Base-by-base conservation (phyloP, 768 basidiomycete genomes). In the Boletus subparvulus region DNA sequence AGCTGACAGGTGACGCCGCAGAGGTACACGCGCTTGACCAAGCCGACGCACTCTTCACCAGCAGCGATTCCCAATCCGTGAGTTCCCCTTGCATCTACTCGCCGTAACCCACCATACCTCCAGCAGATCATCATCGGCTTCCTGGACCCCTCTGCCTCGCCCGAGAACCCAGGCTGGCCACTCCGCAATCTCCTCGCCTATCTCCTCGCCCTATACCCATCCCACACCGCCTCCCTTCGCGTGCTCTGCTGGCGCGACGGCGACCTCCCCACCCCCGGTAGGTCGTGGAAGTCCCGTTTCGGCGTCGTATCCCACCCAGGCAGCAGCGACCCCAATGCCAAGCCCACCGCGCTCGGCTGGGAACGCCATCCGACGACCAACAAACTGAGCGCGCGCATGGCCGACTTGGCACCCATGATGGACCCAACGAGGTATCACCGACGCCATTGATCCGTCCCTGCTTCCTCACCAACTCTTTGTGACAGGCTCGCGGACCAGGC, bases 321-420 rank as follows among this genome's bases (percentile, higher is more conserved):
- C 19, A 51, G 59, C 19, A 55, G 48, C 17, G 59, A 66, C 1
- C 43, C 63, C 36, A 36, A 46, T 44, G 35, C 56, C 4, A 74
- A 78, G 10, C 88, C 90, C 0, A 74, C 76, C 10, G 89, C 92
- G 0, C 88, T 96, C 0, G 97, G 96, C 7, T 99, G 97, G 97
- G 96, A 98, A 76, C 92, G 92, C 78, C 95, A 93, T 54, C 70
- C 80, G 77, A 19, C 83, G 83, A 66, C 68, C 14, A 94, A 94
- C 19, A 95, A 95, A 66, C 78, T 98, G 4, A 90, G 84, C 2
- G 91, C 95, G 21, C 81, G 92, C 16, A 65, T 94, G 52, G 94
- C 95, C 0, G 94, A 98, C 74, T 72, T 99, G 17, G 94, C 90
- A 10, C 90, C 94, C 0, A 91, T 94, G 86, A 97, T 98, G 94